Evolutionary conservation across 2,329 filamentous ascomycete genomes (phyloP), one percentile per base, ranked within the genome.

Genomic region (Clarireedia hainanense): DNA sequence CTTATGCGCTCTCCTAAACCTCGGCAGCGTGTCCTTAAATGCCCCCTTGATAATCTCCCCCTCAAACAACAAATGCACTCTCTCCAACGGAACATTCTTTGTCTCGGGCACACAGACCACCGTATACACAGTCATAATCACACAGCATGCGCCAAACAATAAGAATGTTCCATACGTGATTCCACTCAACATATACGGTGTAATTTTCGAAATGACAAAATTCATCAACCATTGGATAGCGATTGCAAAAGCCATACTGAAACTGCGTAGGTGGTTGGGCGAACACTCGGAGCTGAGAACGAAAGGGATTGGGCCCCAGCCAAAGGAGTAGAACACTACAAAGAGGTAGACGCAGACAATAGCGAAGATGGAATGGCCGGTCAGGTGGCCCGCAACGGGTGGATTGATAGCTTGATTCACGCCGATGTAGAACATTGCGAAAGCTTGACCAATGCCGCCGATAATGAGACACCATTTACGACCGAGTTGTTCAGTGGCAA

Each of bases 171-270:
- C 63, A 37, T 59, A 66, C 0, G 56, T 57, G 43, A 65, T 66
- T 6, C 54, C 52, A n/a, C 57, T 61, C 27, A 66, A 55, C 60
- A 64, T 60, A 7, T 56, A 58, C 1, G 60, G 59, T 1, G 62
- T 64, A 12, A 64, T 61, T 5, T 62, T 73, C 1, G 85, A 83
- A 55, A 88, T 80, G 24, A 87, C 77, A 60, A 88, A 86, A 66
- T 89, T 88, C 71, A 88, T 88, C 1, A 88, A 70, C 84, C 84
- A 86, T 65, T 88, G 83, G 0, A 80, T 85, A 1, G 80, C 82
- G 0, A 85, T 83, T 0, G 78, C 84, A 42, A 88, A 75, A 3
- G 83, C 78, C 30, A 77, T 73, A 7, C 76, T 76, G 4, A 73
- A 68, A 51, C 78, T 76, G 12, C 78, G 73, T 47, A 80, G 74